Evolutionary conservation across 139 green algal species (phyloP).

Genomic region (Marvania coccoides): DNA sequence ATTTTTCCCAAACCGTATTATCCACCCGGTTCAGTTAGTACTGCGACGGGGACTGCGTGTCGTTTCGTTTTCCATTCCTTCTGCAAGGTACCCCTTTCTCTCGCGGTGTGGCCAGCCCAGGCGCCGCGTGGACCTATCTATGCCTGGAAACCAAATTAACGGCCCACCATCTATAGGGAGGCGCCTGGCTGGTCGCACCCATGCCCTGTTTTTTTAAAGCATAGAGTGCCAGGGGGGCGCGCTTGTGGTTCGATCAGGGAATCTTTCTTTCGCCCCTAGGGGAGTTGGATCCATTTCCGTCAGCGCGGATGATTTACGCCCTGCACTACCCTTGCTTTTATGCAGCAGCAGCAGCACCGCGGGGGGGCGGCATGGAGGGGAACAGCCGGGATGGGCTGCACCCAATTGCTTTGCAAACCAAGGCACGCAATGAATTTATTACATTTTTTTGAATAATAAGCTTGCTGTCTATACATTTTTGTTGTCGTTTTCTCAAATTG

Average conservation of each 20-base stretch:
- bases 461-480: background rate
- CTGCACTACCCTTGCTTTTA: background rate
- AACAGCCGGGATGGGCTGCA: too few relatives aligned
- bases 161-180: background rate
- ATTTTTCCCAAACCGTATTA: conserved; percentile 10
- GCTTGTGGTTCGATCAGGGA: background rate
- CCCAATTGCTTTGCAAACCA: background rate
- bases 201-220: background rate
- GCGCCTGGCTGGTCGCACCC: background rate
- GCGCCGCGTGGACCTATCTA: too few relatives aligned
- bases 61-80: background rate
- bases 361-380: background rate
- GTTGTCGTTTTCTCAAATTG: background rate
- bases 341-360: background rate
- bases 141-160: background rate
- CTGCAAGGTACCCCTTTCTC: background rate
- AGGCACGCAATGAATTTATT: background rate
- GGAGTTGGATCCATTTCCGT: background rate
- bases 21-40: conserved; percentile 18
- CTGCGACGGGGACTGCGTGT: conserved; percentile 16
- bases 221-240: background rate
- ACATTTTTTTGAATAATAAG: background rate
- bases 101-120: background rate
- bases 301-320: too few relatives aligned
- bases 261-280: background rate